Base-by-base conservation (phyloP, 306 rosid genomes). In the Corylus heterophylla region DNA sequence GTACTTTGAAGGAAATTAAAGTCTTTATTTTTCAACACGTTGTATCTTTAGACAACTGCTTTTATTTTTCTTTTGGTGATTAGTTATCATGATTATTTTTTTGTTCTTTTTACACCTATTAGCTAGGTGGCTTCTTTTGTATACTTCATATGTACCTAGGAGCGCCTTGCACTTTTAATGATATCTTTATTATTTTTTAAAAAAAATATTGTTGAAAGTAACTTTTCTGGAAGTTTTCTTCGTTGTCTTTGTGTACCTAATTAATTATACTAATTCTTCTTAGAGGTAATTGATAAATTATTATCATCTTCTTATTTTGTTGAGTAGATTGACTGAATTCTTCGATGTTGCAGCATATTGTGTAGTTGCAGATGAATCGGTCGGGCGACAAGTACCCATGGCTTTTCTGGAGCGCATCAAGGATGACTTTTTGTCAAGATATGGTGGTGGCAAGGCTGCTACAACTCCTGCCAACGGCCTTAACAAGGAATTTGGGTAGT, bases 401-500 rank as follows among this genome's bases (percentile, higher is more conserved):
- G 97, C 97, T 71, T 91, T 94, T 82, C 88, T 94, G 68, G 98
- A 94, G 88, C 95, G 97, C 73, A 71, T 89, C 81, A 92, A 87
- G 89, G 98, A 94, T 81, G 97, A 94, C 52, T 94, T 94, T 80
- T 86, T 88, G 54, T 82, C 93, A 12, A 89, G 82, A 84, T 92
- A 89, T 84, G 90, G 97, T 42, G 90, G 91, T 79, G 97, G 94
- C 74, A 92, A 87, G 85, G 98, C 98, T 77, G 84, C 95, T 71
- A 89, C 97, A 35, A 92, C 97, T 81, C 83, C 89, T 85, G 93
- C 97, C 51, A 92, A 91, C 76, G 76, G 97, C 87, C 95, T 94
- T 58, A 94, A 85, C 91, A 92, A 89, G 89, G 98, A 94, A 69
- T 94, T 92, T 80, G 97, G 98, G 98, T 94, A 94, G 25, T 69